Evolutionary conservation across 2,329 filamentous ascomycete species (phyloP).

Genomic region (Tetracladium maxilliforme): DNA sequence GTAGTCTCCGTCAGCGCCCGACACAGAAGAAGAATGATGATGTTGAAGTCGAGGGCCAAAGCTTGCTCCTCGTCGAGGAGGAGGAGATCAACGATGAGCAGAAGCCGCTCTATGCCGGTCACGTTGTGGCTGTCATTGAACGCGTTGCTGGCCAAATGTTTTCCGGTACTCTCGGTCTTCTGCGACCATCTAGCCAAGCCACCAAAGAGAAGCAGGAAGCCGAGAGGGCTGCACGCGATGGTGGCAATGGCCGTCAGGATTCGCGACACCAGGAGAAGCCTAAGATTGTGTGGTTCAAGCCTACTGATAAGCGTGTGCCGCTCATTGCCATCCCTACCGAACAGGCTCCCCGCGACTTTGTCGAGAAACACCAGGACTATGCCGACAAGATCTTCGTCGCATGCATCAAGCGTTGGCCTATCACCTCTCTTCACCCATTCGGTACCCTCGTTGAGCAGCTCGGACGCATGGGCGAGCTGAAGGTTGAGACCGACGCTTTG

Average conservation of each 20-base stretch:
- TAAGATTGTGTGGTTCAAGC: slow-evolving; percentile 99
- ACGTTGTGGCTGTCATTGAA: slow-evolving; percentile 94
- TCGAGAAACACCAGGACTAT: slow-evolving; percentile 96
- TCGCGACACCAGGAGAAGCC: slow-evolving; percentile 87
- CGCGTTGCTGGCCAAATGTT: slow-evolving; percentile 98
- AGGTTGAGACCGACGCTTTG: slow-evolving; percentile 93
- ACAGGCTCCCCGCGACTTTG: slow-evolving; percentile 92
- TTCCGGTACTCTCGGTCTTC: slow-evolving; percentile 83
- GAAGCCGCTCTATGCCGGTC: slow-evolving; percentile 92
- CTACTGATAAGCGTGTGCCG: slow-evolving; percentile 95
- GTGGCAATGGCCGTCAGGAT: slow-evolving; percentile 56
- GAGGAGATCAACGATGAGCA: slow-evolving; percentile 98
- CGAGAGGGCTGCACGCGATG: slow-evolving; percentile 82
- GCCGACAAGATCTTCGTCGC: slow-evolving; percentile 97
- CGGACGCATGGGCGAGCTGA: slow-evolving; percentile 91
- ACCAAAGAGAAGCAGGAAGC: slow-evolving; percentile 99
- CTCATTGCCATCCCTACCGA: slow-evolving; percentile 97
- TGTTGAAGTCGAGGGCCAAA: slow-evolving; percentile 96
- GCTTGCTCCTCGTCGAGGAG: slow-evolving; percentile 88
- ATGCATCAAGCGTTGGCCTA: slow-evolving; percentile 98
- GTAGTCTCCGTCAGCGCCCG: slow-evolving; percentile 88
- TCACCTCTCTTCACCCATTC: slow-evolving; percentile 97
- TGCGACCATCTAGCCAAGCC: slow-evolving; percentile 92
- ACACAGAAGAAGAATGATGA: slow-evolving; percentile 99
- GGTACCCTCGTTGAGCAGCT: slow-evolving; percentile 95